A percentile compares a stretch with the other conserved stretches of the same genome.
Conservation (phyloP, 768 basidiomycete genomes). For the Coprinopsis cinerea region DNA sequence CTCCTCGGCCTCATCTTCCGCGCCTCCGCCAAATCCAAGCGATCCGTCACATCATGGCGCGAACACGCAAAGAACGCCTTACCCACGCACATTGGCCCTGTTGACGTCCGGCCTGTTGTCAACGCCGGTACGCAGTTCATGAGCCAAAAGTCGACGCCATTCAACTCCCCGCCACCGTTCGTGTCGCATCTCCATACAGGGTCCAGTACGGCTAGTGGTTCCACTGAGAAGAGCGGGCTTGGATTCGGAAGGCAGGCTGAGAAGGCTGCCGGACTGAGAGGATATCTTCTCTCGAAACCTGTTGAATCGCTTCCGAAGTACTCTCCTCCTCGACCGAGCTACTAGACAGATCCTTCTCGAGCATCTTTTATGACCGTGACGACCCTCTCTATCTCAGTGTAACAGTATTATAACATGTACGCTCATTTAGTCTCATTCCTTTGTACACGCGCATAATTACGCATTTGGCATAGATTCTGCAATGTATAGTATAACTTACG, state of each 20-base stretch:
- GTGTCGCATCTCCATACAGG: slow-evolving; percentile 8
- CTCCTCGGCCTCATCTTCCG: slow-evolving; percentile 78
- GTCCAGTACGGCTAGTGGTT: slow-evolving; percentile 10
- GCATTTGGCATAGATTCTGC: too few relatives aligned
- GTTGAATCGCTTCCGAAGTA: slow-evolving; percentile 24
- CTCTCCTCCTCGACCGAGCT: slow-evolving; percentile 7
- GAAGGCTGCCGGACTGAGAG: slow-evolving; percentile 66
- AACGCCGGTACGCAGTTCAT: slow-evolving; percentile 18
- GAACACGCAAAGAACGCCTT: slow-evolving; percentile 51
- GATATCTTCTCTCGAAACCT: slow-evolving; percentile 31
- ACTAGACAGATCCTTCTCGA: too few relatives aligned
- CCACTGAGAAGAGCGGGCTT: slow-evolving; percentile 37
- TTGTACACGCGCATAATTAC: too few relatives aligned
- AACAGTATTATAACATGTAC: too few relatives aligned
- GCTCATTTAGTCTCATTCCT: too few relatives aligned
- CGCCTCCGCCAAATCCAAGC: slow-evolving; percentile 54
- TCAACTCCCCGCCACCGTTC: slow-evolving; percentile 6
- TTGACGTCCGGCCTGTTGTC: slow-evolving; percentile 24
- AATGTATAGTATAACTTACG: too few relatives aligned
- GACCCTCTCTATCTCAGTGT: too few relatives aligned
- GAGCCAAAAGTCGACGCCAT: slow-evolving; percentile 14
- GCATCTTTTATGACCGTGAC: too few relatives aligned
- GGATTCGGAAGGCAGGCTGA: slow-evolving; percentile 83
- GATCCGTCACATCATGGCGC: slow-evolving; percentile 65
- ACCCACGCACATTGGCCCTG: slow-evolving; percentile 32